Conservation (phyloP, 2,329 filamentous ascomycete genomes). For the Didymella lethalis region DNA sequence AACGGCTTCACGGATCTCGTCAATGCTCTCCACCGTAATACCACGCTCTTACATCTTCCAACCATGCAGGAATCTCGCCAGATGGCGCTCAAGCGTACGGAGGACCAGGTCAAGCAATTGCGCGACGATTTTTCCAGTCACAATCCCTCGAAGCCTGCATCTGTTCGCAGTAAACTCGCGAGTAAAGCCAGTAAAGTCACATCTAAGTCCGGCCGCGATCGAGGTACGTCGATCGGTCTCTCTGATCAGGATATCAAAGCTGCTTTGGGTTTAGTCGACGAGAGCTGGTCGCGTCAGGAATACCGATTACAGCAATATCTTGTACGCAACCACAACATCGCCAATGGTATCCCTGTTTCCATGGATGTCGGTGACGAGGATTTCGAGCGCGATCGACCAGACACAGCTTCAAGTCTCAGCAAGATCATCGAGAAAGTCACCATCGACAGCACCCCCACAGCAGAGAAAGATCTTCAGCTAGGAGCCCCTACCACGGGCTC, state of each 20-base stretch:
- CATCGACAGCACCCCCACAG: conserved; percentile 55
- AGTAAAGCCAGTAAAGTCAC: conserved; percentile 43
- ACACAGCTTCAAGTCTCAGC: conserved; percentile 51
- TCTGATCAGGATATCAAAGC: conserved; percentile 61
- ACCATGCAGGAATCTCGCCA: conserved; percentile 68
- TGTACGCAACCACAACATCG: conserved; percentile 56
- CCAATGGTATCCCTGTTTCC: conserved; percentile 53
- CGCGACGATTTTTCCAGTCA: conserved; percentile 50
- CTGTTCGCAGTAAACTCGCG: conserved; percentile 46
- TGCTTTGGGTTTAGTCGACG: conserved; percentile 57
- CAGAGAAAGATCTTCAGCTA: conserved; percentile 49
- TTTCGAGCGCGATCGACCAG: conserved; percentile 54
- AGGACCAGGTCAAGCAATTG: conserved; percentile 63
- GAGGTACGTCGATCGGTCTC: conserved; percentile 35
- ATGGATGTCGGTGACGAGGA: conserved; percentile 56
- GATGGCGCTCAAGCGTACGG: conserved; percentile 67
- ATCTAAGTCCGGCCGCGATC: conserved; percentile 38
- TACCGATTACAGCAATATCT: conserved; percentile 58
- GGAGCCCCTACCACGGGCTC: conserved; percentile 26
- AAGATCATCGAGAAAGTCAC: conserved; percentile 56
- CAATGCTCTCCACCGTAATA: conserved; percentile 72
- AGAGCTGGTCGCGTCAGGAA: conserved; percentile 60
- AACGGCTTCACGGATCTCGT: conserved; percentile 74
- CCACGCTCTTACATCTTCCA: conserved; percentile 67
- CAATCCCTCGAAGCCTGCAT: conserved; percentile 41